Percentiles rank a stretch among this genome's conserved stretches.
phyloP scores from a whole-genome alignment of 1,284 basidiomycete genomes.

The Ceratobasidium papillatum region DNA sequence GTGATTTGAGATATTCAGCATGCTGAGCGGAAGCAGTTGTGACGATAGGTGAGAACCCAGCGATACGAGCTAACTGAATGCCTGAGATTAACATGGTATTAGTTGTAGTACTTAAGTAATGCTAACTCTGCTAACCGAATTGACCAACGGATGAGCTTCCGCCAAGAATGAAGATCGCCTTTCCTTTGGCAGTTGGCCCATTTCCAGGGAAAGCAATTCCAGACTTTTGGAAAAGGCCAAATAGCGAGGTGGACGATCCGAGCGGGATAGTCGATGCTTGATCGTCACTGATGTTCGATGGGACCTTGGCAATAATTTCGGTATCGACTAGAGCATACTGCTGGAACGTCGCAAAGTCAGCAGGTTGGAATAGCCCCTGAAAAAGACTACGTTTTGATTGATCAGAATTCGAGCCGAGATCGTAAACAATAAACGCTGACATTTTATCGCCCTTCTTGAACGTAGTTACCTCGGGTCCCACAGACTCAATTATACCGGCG shows the following conservation, averaged over 20 bases:
- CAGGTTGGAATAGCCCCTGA: conserved; percentile 13
- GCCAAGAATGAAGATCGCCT: conserved; percentile 39
- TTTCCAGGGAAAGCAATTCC: conserved; percentile 18
- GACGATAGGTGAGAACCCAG: conserved; percentile 50
- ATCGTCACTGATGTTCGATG: conserved; percentile 8
- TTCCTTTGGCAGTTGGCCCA: conserved; percentile 1
- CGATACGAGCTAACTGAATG: conserved; percentile 45
- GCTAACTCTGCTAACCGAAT: neutral
- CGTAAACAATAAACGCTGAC: conserved; percentile 11
- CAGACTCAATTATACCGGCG: conserved; percentile 14
- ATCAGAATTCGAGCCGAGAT: neutral
- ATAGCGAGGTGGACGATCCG: conserved; percentile 19
- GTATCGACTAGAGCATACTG: conserved; percentile 21
- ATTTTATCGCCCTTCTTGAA: conserved; percentile 39
- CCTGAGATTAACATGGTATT: conserved; percentile 41
- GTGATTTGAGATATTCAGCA: conserved; percentile 55
- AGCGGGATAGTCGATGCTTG: conserved; percentile 24
- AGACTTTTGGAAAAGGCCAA: conserved; percentile 39
- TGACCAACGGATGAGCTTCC: conserved; percentile 41
- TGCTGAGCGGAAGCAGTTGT: conserved; percentile 59
- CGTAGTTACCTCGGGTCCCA: conserved; percentile 2
- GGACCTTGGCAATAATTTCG: conserved; percentile 1
- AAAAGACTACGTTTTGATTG: conserved; percentile 2
- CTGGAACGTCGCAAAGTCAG: conserved; percentile 19
- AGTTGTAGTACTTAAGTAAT: conserved; percentile 51